Evolutionary conservation across 2,329 filamentous ascomycete genomes (phyloP).

Genomic region (Penicillium sp.): DNA sequence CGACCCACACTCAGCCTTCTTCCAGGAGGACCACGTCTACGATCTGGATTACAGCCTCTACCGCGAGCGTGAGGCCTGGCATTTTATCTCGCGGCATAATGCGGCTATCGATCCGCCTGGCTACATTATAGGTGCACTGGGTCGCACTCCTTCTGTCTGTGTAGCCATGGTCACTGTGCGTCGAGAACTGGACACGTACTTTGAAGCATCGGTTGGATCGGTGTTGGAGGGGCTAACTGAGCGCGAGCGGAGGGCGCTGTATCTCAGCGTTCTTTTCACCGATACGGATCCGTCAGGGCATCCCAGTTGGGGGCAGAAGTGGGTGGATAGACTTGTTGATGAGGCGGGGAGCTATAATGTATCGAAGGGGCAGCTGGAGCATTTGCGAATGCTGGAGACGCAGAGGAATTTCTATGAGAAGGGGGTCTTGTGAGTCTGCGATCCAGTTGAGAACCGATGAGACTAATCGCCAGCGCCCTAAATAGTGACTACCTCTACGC

Average conservation of each 20-base stretch:
- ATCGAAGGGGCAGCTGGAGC: constrained; percentile 22
- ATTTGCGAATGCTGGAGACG: constrained; percentile 31
- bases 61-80: constrained; percentile 29
- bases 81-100: constrained; percentile 29
- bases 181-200: constrained; percentile 30
- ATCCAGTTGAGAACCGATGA: background rate
- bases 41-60: constrained; percentile 33
- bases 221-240: constrained; percentile 28
- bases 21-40: constrained; percentile 31
- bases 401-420: constrained; percentile 37
- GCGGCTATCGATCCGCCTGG: constrained; percentile 18
- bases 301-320: constrained; percentile 32
- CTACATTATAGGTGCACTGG: background rate
- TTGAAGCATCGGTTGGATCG: constrained; percentile 33
- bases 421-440: constrained; percentile 34
- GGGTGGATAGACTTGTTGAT: constrained; percentile 29
- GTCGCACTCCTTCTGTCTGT: constrained; percentile 25
- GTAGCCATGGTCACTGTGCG: constrained; percentile 31
- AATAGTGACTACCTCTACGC: constrained; percentile 38
- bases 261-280: constrained; percentile 30
- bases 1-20: constrained; percentile 36
- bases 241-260: constrained; percentile 27
- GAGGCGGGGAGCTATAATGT: constrained; percentile 28
- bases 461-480: background rate
- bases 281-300: constrained; percentile 30